Evolutionary conservation across 1,139 yeast genomes (phyloP), one percentile per base, ranked within the genome.

Genomic region (Candida sp.): DNA sequence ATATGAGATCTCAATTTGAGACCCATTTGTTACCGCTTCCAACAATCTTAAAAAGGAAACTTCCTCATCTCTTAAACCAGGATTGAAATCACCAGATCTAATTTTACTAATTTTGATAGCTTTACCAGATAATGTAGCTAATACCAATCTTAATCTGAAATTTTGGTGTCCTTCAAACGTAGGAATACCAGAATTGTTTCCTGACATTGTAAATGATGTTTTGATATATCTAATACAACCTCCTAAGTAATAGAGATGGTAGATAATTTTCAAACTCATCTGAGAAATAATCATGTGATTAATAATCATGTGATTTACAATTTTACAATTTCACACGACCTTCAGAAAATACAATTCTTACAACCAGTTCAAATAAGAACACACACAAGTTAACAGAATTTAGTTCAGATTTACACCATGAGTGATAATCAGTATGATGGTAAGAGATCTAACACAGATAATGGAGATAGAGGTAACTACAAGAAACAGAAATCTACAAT

Each of bases 1-100:
- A 63, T 93, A 93, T 9, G 98, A 90, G 41, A 93, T 93, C 59
- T 93, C 97, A 36, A 95, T 88, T 25, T 81, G 81, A 9, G 95
- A 79, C 19, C 98, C 99, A 62, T 93, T 93, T 4, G 99, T 95
- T 35, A 93, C 84, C 4, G 90, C 75, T 57, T 93, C 99, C 36
- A 93, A 64, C 25, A 93, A 73, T 57, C 99, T 78, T 39, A 93
- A 70, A 57, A 93, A 91, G 1, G 97, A 89, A 5, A 91, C 95
- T 63, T 93, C 99, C 57, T 87, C 84, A 68, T 93, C 98, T 60
- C 79, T 78, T 43, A 93, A 73, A 72, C 99, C 99, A 2, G 98
- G 98, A 63, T 91, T 89, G 57, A 87, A 66, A 48, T 89, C 96
- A 53, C 81, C 80, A 1, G 98, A 82, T 50, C 98, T 78, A 55